Conservation (phyloP, 192 early-diverging fungal species). For the Podila epicladia region DNA sequence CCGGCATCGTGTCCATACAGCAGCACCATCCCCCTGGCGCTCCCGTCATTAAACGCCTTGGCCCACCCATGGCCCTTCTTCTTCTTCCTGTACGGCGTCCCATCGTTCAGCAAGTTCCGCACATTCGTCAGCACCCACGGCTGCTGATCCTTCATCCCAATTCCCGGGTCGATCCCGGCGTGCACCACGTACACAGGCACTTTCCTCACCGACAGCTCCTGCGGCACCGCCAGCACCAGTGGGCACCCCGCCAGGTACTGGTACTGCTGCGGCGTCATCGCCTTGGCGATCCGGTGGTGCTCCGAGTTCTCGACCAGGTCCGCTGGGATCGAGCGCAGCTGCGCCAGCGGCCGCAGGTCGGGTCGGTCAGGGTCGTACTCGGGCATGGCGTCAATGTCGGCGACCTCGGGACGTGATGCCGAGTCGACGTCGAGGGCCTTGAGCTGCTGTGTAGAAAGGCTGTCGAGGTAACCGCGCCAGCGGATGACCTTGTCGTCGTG, state of each 20-base stretch:
- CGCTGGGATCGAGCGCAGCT: constrained; percentile 5
- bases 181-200: constrained; percentile 32
- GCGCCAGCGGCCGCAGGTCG: neutral
- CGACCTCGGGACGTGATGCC: neutral
- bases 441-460: constrained; percentile 11
- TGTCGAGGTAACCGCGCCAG: constrained; percentile 60
- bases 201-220: constrained; percentile 8
- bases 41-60: constrained; percentile 40
- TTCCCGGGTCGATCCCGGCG: constrained; percentile 18
- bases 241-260: constrained; percentile 42
- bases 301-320: constrained; percentile 32
- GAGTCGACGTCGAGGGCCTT: constrained; percentile 3
- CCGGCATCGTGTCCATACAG: constrained; percentile 78
- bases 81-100: constrained; percentile 42
- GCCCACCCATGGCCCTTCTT: constrained; percentile 56
- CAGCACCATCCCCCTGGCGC: constrained; percentile 24
- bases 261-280: constrained; percentile 24
- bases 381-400: neutral
- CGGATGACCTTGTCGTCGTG: constrained; percentile 77
- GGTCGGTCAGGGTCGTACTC: neutral
- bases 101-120: constrained; percentile 56
- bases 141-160: neutral
- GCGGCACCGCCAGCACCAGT: constrained; percentile 24
- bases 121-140: constrained; percentile 37
- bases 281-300: constrained; percentile 21